Evolutionary conservation across 495 filamentous ascomycete genomes (phyloP).

Genomic region (Sphaerosporella brunnea): DNA sequence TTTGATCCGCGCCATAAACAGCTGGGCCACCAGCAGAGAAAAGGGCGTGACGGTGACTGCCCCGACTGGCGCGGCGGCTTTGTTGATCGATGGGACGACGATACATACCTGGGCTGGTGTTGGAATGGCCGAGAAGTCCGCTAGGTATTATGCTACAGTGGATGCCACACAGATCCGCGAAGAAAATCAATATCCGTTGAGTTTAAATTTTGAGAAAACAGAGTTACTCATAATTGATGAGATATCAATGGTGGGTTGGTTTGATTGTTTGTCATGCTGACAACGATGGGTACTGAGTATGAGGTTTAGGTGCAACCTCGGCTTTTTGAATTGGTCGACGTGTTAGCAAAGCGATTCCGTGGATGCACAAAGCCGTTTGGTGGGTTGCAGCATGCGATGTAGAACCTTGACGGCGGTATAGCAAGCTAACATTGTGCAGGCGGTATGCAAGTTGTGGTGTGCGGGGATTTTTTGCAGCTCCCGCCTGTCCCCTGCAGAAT

Average conservation of each 20-base stretch:
- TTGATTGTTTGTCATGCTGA: not conserved
- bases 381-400: conserved; percentile 1
- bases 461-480: conserved; percentile 26
- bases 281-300: not conserved
- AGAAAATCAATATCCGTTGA: too few species aligned
- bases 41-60: conserved; percentile 18
- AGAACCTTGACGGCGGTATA: too few species aligned
- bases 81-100: conserved; percentile 16
- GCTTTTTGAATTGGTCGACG: conserved; percentile 19
- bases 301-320: conserved; percentile 21
- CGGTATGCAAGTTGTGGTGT: conserved; percentile 21
- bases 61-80: conserved; percentile 21
- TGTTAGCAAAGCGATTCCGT: conserved; percentile 7
- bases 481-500: too few species aligned
- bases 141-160: not conserved
- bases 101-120: conserved; percentile 22
- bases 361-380: conserved; percentile 12
- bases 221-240: conserved; percentile 24
- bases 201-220: not conserved
- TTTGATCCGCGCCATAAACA: not conserved
- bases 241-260: conserved; percentile 20
- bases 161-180: too few species aligned
- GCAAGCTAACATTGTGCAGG: too few species aligned
- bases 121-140: conserved; percentile 1
- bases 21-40: not conserved